These are phyloP conservation scores for Scheffersomyces quercinus DNA, from an alignment of 1,139 yeast genomes.

Conservation along the genomic window DNA sequence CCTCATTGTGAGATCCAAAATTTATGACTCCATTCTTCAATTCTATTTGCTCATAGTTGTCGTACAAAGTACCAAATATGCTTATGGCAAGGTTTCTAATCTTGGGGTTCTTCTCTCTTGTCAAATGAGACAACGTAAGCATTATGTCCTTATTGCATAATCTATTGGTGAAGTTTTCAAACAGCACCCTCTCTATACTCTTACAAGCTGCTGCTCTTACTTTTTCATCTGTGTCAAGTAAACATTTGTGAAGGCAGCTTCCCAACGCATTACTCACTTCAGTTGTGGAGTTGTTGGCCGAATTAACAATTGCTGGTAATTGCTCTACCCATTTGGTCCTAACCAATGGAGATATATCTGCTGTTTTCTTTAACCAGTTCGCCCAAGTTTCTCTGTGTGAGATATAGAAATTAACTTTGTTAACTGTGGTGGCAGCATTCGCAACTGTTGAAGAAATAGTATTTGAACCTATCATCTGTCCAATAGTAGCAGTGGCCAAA, in stretches of 20 bases:
- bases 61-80: slow-evolving; percentile 57
- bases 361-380: slow-evolving; percentile 71
- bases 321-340: slow-evolving; percentile 72
- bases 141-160: slow-evolving; percentile 50
- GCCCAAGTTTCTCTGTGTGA: slow-evolving; percentile 64
- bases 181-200: slow-evolving; percentile 43
- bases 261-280: slow-evolving; percentile 56
- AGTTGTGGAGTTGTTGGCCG: slow-evolving; percentile 39
- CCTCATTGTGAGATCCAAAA: slow-evolving; percentile 28
- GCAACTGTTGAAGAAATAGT: slow-evolving; percentile 18
- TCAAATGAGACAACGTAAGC: slow-evolving; percentile 57
- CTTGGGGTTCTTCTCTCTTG: slow-evolving; percentile 66
- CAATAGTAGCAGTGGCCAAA: slow-evolving; percentile 74
- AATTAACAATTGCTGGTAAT: slow-evolving; percentile 31
- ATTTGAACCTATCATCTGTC: slow-evolving; percentile 57
- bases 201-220: slow-evolving; percentile 67
- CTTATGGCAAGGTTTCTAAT: slow-evolving; percentile 66
- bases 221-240: slow-evolving; percentile 73
- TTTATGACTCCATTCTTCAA: slow-evolving; percentile 21
- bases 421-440: slow-evolving; percentile 9
- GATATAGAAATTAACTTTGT: slow-evolving; percentile 58
- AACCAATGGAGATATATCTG: slow-evolving; percentile 67
- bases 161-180: slow-evolving; percentile 39
- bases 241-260: slow-evolving; percentile 63
- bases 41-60: slow-evolving; percentile 26